Base-by-base conservation (phyloP, 2,329 filamentous ascomycete species). In the Blastomyces silverae region DNA sequence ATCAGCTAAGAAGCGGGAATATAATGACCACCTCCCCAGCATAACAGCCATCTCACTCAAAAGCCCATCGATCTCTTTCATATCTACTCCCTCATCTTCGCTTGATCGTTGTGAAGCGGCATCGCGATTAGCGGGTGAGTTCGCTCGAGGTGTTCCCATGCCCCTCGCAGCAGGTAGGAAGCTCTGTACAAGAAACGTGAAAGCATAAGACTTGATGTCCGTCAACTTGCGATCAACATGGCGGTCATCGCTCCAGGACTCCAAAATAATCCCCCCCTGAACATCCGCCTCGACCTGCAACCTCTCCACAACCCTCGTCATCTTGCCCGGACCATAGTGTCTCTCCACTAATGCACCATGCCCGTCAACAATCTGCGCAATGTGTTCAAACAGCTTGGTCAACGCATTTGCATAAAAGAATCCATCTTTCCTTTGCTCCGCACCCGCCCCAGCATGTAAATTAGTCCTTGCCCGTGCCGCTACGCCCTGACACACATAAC, bases 151-250 rank as follows among this genome's bases (percentile, higher is more conserved):
- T 1, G 87, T 87, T 1, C 85, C 85, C 13, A 82, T 76, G 6
- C 85, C 81, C 66, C 88, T 88, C 65, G 91, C 88, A 39, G 84
- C 81, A 0, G 90, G 87, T 58, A 96, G 76, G 74, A 96, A 97
- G 78, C 92, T 97, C 77, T 97, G 92, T 0, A 97, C 92, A 56
- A 99, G 80, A 73, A 99, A 99, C 0, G 92, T 96, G 76, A 96
- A 99, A 0, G 94, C 92, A 74, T 99, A 99, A 64, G 92, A 96
- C 79, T 95, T 97, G 76, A 96, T 91, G 72, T 99, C 94, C 2
- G 90, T 97, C 67, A 99, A 81, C 73, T 89, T 91, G 71, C 93
- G 86, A 73, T 93, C 90, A 59, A 99, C 86, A 66, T 82, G 85
- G 66, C 92, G 85, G 73, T 97, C 93, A 69, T 99, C 94, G 64